Percentiles rank a stretch among this genome's conserved stretches.
These are phyloP conservation scores for Agastache rugosa DNA, from an alignment of 257 asterid genomes.

Conservation along the genomic window DNA sequence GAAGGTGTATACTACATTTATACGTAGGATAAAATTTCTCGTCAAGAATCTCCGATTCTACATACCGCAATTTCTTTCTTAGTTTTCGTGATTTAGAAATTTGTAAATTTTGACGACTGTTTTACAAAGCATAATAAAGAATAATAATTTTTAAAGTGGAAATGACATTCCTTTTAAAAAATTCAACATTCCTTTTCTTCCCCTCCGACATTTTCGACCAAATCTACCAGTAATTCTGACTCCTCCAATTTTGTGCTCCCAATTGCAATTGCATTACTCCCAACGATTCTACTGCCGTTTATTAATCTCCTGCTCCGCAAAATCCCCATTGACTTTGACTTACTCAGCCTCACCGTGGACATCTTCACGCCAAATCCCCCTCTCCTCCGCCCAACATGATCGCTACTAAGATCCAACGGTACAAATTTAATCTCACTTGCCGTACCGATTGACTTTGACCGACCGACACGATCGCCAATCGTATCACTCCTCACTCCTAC, in stretches of 20 bases:
- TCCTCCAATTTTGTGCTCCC: slow-evolving; percentile 48
- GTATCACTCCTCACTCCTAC: slow-evolving; percentile 20
- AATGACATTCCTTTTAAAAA: background rate
- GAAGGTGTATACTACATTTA: too few relatives aligned
- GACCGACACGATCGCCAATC: slow-evolving; percentile 46
- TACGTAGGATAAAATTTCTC: too few relatives aligned
- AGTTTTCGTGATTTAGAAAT: background rate
- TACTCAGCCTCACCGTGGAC: slow-evolving; percentile 58
- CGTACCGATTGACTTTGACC: slow-evolving; percentile 74
- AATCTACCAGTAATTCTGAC: slow-evolving; percentile 54
- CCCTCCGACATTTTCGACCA: slow-evolving; percentile 27
- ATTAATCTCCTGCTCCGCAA: slow-evolving; percentile 45
- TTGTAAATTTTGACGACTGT: background rate
- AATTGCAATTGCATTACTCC: slow-evolving; percentile 27
- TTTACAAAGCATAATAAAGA: background rate
- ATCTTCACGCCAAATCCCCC: slow-evolving; percentile 60
- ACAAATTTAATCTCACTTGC: slow-evolving; percentile 53
- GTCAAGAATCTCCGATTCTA: too few relatives aligned
- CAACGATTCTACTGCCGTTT: slow-evolving; percentile 5
- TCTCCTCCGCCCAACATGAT: slow-evolving; percentile 35
- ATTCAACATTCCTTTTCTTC: slow-evolving; percentile 12
- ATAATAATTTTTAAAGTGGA: background rate
- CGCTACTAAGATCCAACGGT: slow-evolving; percentile 42
- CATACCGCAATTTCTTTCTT: background rate
- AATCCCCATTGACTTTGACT: slow-evolving; percentile 77